A percentile compares a stretch with the other conserved stretches of the same genome.
These are phyloP conservation scores for Tetracladium maxilliforme DNA, from an alignment of 2,329 filamentous ascomycete species.

Conservation along the genomic window DNA sequence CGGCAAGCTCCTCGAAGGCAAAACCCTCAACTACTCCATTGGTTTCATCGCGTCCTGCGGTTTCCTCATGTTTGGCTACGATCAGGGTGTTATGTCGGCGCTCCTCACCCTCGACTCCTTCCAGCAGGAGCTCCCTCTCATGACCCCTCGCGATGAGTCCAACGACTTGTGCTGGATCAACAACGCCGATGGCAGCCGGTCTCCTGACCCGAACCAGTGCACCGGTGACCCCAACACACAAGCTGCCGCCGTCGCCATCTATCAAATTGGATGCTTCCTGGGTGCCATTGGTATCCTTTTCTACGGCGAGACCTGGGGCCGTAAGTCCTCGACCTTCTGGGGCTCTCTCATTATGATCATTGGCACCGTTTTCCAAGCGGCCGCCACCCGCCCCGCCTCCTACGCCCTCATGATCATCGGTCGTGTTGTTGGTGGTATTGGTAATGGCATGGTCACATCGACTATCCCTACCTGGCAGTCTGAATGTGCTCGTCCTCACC, in stretches of 20 bases:
- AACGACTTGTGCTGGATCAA: too few species aligned
- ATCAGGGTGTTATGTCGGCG: conserved; percentile 59
- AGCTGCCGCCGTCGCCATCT: conserved; percentile 37
- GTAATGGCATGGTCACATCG: conserved; percentile 32
- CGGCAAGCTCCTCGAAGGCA: conserved; percentile 47
- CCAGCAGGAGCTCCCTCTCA: conserved; percentile 32
- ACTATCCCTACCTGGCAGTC: conserved; percentile 44
- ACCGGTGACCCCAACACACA: conserved; percentile 11
- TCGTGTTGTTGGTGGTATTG: conserved; percentile 31
- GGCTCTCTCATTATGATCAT: conserved; percentile 43
- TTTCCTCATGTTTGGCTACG: conserved; percentile 48
- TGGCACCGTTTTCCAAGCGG: conserved; percentile 22
- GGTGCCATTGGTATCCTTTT: conserved; percentile 29
- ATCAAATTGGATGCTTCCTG: conserved; percentile 43
- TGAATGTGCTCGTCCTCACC: conserved; percentile 40
- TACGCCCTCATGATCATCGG: conserved; percentile 35
- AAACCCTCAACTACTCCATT: conserved; percentile 50
- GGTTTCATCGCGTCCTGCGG: conserved; percentile 55
- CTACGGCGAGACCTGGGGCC: conserved; percentile 40
- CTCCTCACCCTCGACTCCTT: conserved; percentile 53
- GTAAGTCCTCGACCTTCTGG: conserved; percentile 38
- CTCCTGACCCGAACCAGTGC: not conserved
- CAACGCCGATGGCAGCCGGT: conserved; percentile 21
- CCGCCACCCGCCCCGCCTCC: conserved; percentile 7
- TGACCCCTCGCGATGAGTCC: too few species aligned